Evolutionary conservation across 768 basidiomycete genomes (phyloP).

Genomic region (Rhodotorula diobovata): DNA sequence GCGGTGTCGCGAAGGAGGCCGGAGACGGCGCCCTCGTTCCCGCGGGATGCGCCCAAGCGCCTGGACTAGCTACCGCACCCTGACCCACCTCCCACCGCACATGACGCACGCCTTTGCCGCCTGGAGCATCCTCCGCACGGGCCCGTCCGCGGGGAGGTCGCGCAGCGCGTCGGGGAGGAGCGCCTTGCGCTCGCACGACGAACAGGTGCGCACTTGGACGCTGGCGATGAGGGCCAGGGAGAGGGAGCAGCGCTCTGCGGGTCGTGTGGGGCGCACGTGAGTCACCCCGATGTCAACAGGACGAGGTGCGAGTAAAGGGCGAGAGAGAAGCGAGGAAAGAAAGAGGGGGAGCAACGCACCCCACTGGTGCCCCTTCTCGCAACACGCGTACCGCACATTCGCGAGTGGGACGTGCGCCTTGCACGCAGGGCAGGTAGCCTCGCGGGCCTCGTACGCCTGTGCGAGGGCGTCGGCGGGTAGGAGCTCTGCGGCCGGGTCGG

Average conservation of each 20-base stretch:
- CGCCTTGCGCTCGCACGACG: slow-evolving; percentile 18
- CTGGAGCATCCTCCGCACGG: neutral
- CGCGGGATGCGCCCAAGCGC: no score
- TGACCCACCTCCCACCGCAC: slow-evolving; percentile 23
- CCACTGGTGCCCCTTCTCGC: slow-evolving; percentile 18
- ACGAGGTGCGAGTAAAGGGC: no score
- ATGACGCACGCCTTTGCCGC: slow-evolving; percentile 9
- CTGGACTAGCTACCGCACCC: neutral
- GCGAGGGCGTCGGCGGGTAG: slow-evolving; percentile 12
- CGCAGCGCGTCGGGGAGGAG: neutral
- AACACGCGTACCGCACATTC: slow-evolving; percentile 2
- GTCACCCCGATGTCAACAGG: no score
- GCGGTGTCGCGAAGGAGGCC: no score
- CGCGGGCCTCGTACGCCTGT: neutral
- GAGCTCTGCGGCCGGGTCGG: neutral
- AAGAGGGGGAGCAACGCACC: neutral
- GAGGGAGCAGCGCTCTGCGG: slow-evolving; percentile 27
- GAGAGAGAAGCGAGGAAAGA: neutral
- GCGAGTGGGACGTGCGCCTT: slow-evolving; percentile 9
- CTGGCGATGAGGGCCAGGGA: slow-evolving; percentile 13
- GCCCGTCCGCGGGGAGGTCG: neutral
- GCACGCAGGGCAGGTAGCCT: slow-evolving; percentile 13
- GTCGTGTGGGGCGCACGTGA: neutral
- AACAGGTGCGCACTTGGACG: slow-evolving; percentile 16
- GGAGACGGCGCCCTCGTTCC: no score